phyloP scores from a whole-genome alignment of 2,329 filamentous ascomycete species.

The Ascochyta lentis region DNA sequence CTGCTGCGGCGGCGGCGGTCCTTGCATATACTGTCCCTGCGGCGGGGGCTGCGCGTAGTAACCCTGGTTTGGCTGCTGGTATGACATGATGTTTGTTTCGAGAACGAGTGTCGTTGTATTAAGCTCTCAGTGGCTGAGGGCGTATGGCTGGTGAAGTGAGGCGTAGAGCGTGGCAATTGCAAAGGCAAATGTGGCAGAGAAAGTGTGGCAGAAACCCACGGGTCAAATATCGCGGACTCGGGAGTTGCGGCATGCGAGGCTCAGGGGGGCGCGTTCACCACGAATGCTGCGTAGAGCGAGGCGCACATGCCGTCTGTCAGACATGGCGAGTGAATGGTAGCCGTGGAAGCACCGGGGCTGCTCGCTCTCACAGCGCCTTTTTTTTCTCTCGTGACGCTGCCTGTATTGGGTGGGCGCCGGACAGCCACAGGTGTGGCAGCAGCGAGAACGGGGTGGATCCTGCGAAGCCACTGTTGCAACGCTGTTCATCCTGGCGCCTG shows the following conservation, averaged over 20 bases:
- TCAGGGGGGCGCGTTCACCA: background rate
- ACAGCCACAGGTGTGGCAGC: constrained; percentile 14
- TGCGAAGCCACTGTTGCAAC: constrained; percentile 8
- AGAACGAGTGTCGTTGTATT: constrained; percentile 16
- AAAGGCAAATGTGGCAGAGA: background rate
- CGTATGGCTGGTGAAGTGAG: constrained; percentile 6
- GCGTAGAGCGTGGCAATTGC: background rate
- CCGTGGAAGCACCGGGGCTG: background rate
- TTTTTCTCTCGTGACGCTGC: background rate
- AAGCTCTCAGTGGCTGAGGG: constrained; percentile 1
- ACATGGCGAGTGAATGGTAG: background rate
- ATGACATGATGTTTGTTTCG: constrained; percentile 17
- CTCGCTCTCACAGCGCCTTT: background rate
- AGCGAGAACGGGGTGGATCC: background rate
- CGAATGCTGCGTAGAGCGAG: background rate
- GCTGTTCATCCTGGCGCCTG: constrained; percentile 6
- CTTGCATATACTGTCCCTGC: constrained; percentile 34
- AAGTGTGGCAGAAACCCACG: background rate
- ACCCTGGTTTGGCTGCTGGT: constrained; percentile 27
- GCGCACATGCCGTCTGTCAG: background rate
- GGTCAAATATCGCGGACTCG: background rate
- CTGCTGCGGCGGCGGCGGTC: constrained; percentile 34
- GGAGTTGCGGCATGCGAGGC: background rate
- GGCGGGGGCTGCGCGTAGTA: constrained; percentile 38
- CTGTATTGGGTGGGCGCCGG: background rate